Base-by-base conservation (phyloP, 2,329 filamentous ascomycete species). In the Cladophialophora yegresii region DNA sequence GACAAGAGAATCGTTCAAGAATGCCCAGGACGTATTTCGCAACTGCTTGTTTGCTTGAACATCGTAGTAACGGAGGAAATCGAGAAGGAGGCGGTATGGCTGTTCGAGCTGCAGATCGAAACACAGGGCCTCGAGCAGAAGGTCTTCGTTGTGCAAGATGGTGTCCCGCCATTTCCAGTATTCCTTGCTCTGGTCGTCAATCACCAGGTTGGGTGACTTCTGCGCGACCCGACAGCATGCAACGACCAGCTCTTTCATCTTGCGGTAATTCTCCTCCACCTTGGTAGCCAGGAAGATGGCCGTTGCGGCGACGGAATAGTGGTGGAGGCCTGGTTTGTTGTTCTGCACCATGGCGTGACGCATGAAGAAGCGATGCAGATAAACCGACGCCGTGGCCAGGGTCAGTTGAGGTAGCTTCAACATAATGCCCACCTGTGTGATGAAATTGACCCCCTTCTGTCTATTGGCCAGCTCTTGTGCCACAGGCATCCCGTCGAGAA, bases 111-210 rank as follows among this genome's bases (percentile, higher is more conserved):
- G 91, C 53, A 99, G 82, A 75, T 99, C 95, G 76, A 99, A 99
- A 65, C 93, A 98, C 20, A 99, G 82, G 53, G 87, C 87, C 76
- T 98, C 95, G 16, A 99, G 84, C 80, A 99, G 89, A 50, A 93
- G 82, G 75, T 98, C 95, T 78, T 99, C 95, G 74, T 96, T 92
- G 69, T 90, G 89, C 13, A 98, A 81, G 63, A 99, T 96, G 64
- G 89, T 95, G 75, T 99, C 95, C 66, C 92, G 87, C 95, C 95
- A 99, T 73, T 90, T 87, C 95, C 95, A 99, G 75, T 95, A 99
- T 74, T 99, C 95, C 74, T 97, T 98, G 71, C 90, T 96, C 77
- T 98, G 93, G 77, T 98, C 95, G 75, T 99, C 95, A 58, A 98
- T 91, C 60, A 93, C 82, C 64, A 97, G 85, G 72, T 92, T 90